Conservation (phyloP, 2,329 filamentous ascomycete species). For the Talaromyces sp. region DNA sequence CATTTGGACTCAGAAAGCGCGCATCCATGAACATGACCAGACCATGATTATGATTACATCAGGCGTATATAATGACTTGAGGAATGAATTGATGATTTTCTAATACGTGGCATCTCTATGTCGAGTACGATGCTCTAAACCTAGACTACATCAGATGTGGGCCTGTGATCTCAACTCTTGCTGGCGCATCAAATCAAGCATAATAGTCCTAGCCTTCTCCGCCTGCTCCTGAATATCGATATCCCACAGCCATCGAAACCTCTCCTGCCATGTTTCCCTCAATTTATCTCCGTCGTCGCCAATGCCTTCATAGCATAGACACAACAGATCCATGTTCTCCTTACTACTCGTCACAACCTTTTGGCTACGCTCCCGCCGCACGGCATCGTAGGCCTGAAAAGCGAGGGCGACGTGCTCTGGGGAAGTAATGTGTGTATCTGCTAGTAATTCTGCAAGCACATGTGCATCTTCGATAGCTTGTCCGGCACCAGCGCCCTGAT, state of each 20-base stretch:
- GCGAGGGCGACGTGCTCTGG: constrained; percentile 40
- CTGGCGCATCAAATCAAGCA: constrained; percentile 1
- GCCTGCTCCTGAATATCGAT: constrained; percentile 26
- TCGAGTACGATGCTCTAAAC: neutral
- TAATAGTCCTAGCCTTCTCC: constrained; percentile 6
- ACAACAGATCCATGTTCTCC: constrained; percentile 37
- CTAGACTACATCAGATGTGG: neutral
- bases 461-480: constrained; percentile 36
- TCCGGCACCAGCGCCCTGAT: constrained; percentile 39
- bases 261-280: constrained; percentile 22
- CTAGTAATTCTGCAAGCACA: constrained; percentile 46
- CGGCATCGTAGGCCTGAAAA: constrained; percentile 51
- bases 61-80: constrained; percentile 19
- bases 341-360: constrained; percentile 52
- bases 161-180: neutral
- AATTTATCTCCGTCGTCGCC: constrained; percentile 28
- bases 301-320: constrained; percentile 29
- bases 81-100: constrained; percentile 12
- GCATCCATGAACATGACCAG: constrained; percentile 10
- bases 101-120: neutral
- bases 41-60: constrained; percentile 18
- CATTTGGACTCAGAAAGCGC: constrained; percentile 7
- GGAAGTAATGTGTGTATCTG: constrained; percentile 32
- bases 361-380: constrained; percentile 50
- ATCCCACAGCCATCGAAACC: constrained; percentile 36